Base-by-base conservation (phyloP, 2,329 filamentous ascomycete genomes). In the Trichoderma breve region DNA sequence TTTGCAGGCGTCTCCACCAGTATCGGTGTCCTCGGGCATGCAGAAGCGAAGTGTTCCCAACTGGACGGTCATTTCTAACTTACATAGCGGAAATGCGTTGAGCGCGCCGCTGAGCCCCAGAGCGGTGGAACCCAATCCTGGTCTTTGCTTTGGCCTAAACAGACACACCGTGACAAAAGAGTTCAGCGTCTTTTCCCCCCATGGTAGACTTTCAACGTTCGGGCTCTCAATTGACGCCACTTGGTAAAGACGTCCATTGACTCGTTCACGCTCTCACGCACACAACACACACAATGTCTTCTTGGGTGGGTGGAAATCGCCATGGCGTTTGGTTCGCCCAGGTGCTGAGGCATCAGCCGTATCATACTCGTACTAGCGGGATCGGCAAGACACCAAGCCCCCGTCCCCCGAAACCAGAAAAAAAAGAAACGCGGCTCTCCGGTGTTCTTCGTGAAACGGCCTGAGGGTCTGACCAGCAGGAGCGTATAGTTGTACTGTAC, bases 71-170 rank as follows among this genome's bases (percentile, higher is more conserved):
- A 58, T 26, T 60, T 68, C 30, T 68, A 30, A 32, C 36, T 58
- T 60, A 43, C 36, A 58, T 68, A 28, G 30, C 30, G 43, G 53
- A 58, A 60, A 68, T 60, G 34, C 51, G 34, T 47, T 68, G 65
- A 68, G 65, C 65, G 65, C 65, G 65, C 28, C 55, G 65, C 55
- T 68, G 53, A 68, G 65, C 65, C 65, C n/a, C 53, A 68, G 14
- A 47, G 65, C 65, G 34, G 65, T 68, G 65, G 65, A 60, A 68
- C 65, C 65, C 36, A 68, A 68, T 60, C 34, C 55, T 58, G 34
- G 60, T 43, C 34, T 26, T 43, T 62, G 12, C 43, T 51, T 51
- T 51, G 43, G 43, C 43, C 43, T 11, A 51, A 51, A 24, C 43
- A 51, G n/a, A 51, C 43, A 39, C 43, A n/a, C 43, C 43, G 43